Evolutionary conservation across 2,329 filamentous ascomycete genomes (phyloP), one percentile per base, ranked within the genome.

Genomic region (Penicillium brasilianum): DNA sequence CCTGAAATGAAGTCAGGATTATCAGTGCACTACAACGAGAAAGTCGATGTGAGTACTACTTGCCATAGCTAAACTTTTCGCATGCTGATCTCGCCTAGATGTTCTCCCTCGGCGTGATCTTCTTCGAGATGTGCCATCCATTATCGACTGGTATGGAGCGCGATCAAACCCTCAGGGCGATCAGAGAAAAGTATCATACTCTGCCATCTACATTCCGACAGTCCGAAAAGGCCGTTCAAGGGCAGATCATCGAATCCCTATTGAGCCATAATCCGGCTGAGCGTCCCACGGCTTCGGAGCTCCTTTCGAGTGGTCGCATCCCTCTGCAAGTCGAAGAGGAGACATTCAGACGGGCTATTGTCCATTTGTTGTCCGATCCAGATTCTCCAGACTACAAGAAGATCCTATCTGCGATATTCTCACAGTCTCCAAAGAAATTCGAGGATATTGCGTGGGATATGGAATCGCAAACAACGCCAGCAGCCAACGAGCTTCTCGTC

Each of bases 51-150:
- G 77, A 81, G 87, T 82, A 43, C 8, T n/a, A 25, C 22, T n/a
- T 20, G 14, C n/a, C 3, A 13, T 2, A 4, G 16, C 30, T 22
- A 36, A 34, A 11, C 20, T 43, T 11, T 11, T 9, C 3, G 20
- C 25, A 22, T 59, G 44, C 61, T 71, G 14, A 69, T 55, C 10
- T 22, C n/a, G 16, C 46, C 9, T 56, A 76, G 85, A 98, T 99
- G 94, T 99, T 95, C 74, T 97, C 94, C 0, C 83, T 99, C 44
- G 95, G 95, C 0, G 91, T 99, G 65, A 98, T 99, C 59, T 96
- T 99, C 79, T 98, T 97, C 68, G 95, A 99, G 77, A 99, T 99
- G 95, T 96, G 91, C 71, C 82, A 86, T 66, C 79, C 84, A 3
- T 77, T 89, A 48, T 80, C 80, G 18, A 89, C 87, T 0, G 82